Percentiles rank a stretch among this genome's conserved stretches.
Conservation (phyloP, 495 filamentous ascomycete genomes). For the Staphylotrichum tortipilum region DNA sequence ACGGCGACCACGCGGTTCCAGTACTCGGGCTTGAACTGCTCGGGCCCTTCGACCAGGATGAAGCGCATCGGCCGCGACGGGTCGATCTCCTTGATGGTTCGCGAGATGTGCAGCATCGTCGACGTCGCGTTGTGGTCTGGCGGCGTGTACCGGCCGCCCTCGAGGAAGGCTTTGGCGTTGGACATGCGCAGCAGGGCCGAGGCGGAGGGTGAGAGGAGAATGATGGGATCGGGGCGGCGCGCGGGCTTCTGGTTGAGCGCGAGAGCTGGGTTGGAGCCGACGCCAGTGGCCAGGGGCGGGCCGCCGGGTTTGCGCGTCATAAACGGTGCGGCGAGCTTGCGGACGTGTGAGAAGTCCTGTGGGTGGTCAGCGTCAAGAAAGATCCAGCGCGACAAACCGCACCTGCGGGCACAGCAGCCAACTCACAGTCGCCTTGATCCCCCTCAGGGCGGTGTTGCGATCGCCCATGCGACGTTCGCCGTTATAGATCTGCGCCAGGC, state of each 20-base stretch:
- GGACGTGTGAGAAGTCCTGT: constrained; percentile 91
- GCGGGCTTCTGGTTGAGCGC: constrained; percentile 42
- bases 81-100: constrained; percentile 67
- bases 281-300: constrained; percentile 1
- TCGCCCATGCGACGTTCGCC: constrained; percentile 87
- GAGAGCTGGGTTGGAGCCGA: constrained; percentile 29
- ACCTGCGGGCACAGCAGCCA: too few species aligned
- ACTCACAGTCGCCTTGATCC: constrained; percentile 82
- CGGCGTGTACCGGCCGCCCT: constrained; percentile 71
- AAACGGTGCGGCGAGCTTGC: constrained; percentile 76
- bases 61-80: constrained; percentile 71
- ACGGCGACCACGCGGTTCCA: constrained; percentile 94
- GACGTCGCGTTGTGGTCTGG: constrained; percentile 58
- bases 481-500: constrained; percentile 79
- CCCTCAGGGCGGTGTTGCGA: constrained; percentile 76
- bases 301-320: constrained; percentile 50
- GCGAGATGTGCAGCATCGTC: constrained; percentile 76
- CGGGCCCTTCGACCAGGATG: constrained; percentile 83
- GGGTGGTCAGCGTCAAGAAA: too few species aligned
- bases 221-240: constrained; percentile 81
- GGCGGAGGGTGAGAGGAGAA: constrained; percentile 95
- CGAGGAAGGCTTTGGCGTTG: constrained; percentile 94
- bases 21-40: constrained; percentile 96
- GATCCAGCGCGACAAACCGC: too few species aligned
- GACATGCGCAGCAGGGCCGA: constrained; percentile 95